A percentile compares a stretch with the other conserved stretches of the same genome.
Conservation (phyloP, 2,329 filamentous ascomycete species). For the Cercospora sp. region DNA sequence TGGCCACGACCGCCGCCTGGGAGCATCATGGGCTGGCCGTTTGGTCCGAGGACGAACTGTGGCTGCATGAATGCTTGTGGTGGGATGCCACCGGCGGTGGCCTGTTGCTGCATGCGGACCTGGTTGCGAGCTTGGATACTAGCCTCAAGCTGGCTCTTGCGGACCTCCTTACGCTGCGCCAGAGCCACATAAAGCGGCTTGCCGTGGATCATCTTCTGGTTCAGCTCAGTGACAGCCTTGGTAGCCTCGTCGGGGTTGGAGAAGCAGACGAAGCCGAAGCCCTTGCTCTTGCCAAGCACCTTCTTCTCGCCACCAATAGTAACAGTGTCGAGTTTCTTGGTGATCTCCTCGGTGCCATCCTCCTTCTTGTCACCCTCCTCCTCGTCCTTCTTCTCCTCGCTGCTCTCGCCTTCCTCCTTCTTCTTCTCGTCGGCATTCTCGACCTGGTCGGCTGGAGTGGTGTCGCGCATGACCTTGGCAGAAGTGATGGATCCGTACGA, state of each 20-base stretch:
- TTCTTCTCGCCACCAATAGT: slow-evolving; percentile 62
- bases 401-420: slow-evolving; percentile 53
- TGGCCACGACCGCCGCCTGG: slow-evolving; percentile 56
- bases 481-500: slow-evolving; percentile 95
- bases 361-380: slow-evolving; percentile 56
- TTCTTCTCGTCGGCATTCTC: slow-evolving; percentile 43
- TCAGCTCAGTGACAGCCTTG: slow-evolving; percentile 99
- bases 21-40: slow-evolving; percentile 67
- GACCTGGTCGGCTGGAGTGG: slow-evolving; percentile 52
- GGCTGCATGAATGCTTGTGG: slow-evolving; percentile 69
- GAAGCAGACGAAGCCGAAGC: slow-evolving; percentile 99
- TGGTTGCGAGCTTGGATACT: slow-evolving; percentile 99
- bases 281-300: slow-evolving; percentile 94
- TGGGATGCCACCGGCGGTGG: slow-evolving; percentile 77
- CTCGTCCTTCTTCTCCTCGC: slow-evolving; percentile 53
- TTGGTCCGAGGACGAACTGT: slow-evolving; percentile 85
- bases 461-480: slow-evolving; percentile 98
- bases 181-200: slow-evolving; percentile 98
- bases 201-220: slow-evolving; percentile 96
- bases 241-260: slow-evolving; percentile 98
- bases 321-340: slow-evolving; percentile 54
- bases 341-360: slow-evolving; percentile 49
- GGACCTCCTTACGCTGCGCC: slow-evolving; percentile 98
- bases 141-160: slow-evolving; percentile 97
- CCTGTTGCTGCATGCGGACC: slow-evolving; percentile 95